These are phyloP conservation scores for Alopecurus myosuroides DNA, from an alignment of 176 grass and related monocot species.

Conservation along the genomic window DNA sequence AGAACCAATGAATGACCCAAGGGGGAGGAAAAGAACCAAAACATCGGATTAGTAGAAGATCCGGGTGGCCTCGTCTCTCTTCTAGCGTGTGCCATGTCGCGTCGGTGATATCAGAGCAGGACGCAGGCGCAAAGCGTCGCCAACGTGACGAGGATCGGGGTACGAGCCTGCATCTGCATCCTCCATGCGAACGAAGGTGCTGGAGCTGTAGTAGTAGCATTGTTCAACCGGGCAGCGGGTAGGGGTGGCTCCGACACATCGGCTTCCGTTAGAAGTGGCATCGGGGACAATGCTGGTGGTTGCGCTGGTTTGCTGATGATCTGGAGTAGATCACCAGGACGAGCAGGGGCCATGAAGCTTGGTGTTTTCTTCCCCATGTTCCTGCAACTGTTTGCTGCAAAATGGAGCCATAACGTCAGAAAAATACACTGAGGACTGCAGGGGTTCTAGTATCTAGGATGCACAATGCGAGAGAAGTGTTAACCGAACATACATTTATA, in stretches of 20 bases:
- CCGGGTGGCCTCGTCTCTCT: not conserved
- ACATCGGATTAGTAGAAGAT: constrained; percentile 20
- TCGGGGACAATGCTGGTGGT: constrained; percentile 54
- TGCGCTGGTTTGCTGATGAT: not conserved
- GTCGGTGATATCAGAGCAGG: constrained; percentile 21
- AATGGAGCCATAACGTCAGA: not conserved
- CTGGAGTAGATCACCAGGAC: constrained; percentile 29
- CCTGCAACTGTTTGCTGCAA: constrained; percentile 66
- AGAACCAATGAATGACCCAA: constrained; percentile 17
- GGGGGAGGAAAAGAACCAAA: not conserved
- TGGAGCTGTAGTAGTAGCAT: not conserved
- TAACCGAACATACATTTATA: constrained; percentile 58
- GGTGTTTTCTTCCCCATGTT: constrained; percentile 59
- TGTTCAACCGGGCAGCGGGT: constrained; percentile 20
- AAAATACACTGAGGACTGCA: not conserved
- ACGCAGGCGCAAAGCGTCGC: constrained; percentile 19
- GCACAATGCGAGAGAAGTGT: not conserved
- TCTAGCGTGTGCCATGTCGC: not conserved
- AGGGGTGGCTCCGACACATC: constrained; percentile 69
- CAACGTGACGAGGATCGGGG: constrained; percentile 12
- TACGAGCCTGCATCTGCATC: not conserved
- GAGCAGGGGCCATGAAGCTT: constrained; percentile 41
- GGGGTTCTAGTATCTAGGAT: not conserved
- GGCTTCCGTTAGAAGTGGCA: constrained; percentile 40
- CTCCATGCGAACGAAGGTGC: constrained; percentile 16